Evolutionary conservation across 345 rosid genomes (phyloP), one percentile per base, ranked within the genome.

Genomic region (Firmiana major): DNA sequence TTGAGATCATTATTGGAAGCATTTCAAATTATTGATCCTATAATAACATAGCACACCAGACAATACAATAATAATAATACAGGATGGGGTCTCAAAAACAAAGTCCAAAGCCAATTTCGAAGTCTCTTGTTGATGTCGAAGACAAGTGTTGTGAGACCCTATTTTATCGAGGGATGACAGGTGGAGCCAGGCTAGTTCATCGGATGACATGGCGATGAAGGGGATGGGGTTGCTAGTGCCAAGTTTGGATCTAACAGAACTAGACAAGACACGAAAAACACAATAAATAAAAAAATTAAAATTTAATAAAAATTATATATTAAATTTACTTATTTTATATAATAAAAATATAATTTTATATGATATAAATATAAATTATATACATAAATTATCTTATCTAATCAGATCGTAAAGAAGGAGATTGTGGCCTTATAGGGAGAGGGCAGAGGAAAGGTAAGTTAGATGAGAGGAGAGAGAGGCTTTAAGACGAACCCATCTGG

Each of bases 401-500:
- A 59, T 58, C n/a, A 72, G 81, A 72, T 75, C 46, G 48, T 28
- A 68, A 54, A 63, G 72, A 24, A 57, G 15, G 19, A 6, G 51
- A 57, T n/a, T 28, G 46, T 24, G 78, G 38, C 34, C 34, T 31
- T 31, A 3, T n/a, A 31, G 34, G 34, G 34, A 31, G 34, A 3
- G 69, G 74, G 64, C 57, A 49, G 43, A 54, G 54, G 73, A 71
- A 79, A 68, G 64, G 34, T 15, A 70, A 75, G 73, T 38, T 15
- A 21, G 34, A 28, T 7, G 1, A 46, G 53, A 42, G 48, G 70
- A 53, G 26, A 3, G 54, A 70, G 79, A 10, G 77, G 26, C 75
- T 87, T 86, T 55, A 83, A 86, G 85, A 68, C 83, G 81, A 77
- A 59, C 88, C 86, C 83, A 78, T 78, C 87, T 80, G 86, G 55